Conservation (phyloP, 768 basidiomycete species). For the Boletales sp. region DNA sequence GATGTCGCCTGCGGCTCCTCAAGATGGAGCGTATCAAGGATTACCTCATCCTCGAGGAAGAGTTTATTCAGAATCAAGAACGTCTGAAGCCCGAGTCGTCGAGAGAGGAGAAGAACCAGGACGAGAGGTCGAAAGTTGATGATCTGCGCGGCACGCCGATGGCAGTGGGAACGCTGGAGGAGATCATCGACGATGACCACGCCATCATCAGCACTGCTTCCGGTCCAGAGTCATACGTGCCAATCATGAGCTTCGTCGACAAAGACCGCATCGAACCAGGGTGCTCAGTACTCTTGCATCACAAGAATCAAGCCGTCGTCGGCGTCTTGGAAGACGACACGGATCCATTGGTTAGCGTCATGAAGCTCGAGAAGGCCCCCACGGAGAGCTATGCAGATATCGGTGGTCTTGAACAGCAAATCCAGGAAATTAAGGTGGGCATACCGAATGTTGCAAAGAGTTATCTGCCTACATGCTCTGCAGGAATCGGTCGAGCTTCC, state of each 20-base stretch:
- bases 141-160: slow-evolving; percentile 93
- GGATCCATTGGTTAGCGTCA: slow-evolving; percentile 94
- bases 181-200: slow-evolving; percentile 97
- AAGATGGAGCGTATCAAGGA: slow-evolving; percentile 99
- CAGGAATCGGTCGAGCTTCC: slow-evolving; percentile 98
- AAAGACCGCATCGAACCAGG: slow-evolving; percentile 96
- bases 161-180: slow-evolving; percentile 98
- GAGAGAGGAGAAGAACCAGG: slow-evolving; percentile 92
- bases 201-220: slow-evolving; percentile 96
- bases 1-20: slow-evolving; percentile 90
- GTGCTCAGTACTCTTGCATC: slow-evolving; percentile 91
- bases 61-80: slow-evolving; percentile 92
- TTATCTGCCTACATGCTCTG: not conserved
- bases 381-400: slow-evolving; percentile 99
- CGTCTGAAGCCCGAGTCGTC: slow-evolving; percentile 82
- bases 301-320: slow-evolving; percentile 92
- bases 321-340: slow-evolving; percentile 94
- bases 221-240: slow-evolving; percentile 95
- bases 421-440: slow-evolving; percentile 95
- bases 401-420: slow-evolving; percentile 94
- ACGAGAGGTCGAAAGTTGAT: slow-evolving; percentile 90
- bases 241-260: slow-evolving; percentile 97
- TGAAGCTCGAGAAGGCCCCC: slow-evolving; percentile 99
- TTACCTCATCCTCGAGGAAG: slow-evolving; percentile 92
- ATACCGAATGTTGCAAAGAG: not conserved